Conservation (phyloP, 495 filamentous ascomycete species). For the Halenospora varia region DNA sequence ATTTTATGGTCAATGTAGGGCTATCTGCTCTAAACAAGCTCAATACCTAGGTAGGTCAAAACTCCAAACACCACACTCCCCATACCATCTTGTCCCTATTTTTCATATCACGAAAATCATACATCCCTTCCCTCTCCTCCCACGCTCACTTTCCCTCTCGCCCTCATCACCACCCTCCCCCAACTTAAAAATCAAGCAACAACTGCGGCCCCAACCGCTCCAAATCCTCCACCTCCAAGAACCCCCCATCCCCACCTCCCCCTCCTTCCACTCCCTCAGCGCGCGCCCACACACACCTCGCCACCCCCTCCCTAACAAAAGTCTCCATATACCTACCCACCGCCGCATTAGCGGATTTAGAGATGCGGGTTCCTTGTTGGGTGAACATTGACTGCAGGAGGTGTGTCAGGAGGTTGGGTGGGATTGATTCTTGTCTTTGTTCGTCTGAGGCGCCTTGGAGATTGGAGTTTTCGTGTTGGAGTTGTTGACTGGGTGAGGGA, state of each 20-base stretch:
- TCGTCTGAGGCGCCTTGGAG: background rate
- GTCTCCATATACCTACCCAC: constrained; percentile 86
- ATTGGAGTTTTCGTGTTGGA: background rate
- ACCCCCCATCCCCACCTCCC: constrained; percentile 43
- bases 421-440: constrained; percentile 46
- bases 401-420: constrained; percentile 65
- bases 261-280: constrained; percentile 26
- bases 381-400: constrained; percentile 74
- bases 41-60: too few species aligned
- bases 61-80: too few species aligned
- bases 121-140: too few species aligned
- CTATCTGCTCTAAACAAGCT: too few species aligned
- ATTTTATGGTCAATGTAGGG: too few species aligned
- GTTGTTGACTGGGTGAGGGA: background rate
- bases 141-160: too few species aligned
- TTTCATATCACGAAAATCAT: too few species aligned
- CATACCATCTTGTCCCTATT: too few species aligned
- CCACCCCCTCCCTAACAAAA: constrained; percentile 90
- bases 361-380: constrained; percentile 59
- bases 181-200: constrained; percentile 72
- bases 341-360: constrained; percentile 72
- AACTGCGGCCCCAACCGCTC: constrained; percentile 90
- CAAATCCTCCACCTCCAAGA: constrained; percentile 83
- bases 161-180: too few species aligned
- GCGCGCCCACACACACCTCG: constrained; percentile 70